Conservation (phyloP, 371 early-diverging fungal genomes). For the Mortierella sp. region DNA sequence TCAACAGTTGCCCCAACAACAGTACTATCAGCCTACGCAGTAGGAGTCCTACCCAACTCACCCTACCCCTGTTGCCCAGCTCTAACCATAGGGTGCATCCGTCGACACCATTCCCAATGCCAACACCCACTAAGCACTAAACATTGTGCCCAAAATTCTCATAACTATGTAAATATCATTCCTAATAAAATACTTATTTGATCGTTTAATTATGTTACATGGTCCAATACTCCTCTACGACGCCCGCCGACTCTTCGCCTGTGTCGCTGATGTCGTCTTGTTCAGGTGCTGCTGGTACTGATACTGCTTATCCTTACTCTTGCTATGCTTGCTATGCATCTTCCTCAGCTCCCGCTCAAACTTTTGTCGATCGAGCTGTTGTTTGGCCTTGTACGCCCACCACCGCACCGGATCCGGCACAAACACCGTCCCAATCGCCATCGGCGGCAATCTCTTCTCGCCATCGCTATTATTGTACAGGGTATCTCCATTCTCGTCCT, state of each 20-base stretch:
- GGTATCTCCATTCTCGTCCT: constrained; percentile 21
- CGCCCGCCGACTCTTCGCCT: constrained; percentile 20
- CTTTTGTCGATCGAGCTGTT: constrained; percentile 32
- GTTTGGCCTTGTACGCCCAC: constrained; percentile 57
- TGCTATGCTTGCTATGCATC: constrained; percentile 2
- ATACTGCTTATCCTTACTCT: neutral
- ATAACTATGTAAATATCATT: neutral
- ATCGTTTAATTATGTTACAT: neutral
- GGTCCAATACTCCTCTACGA: neutral
- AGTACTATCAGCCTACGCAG: neutral
- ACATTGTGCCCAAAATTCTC: neutral
- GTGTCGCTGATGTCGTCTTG: neutral
- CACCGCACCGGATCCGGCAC: constrained; percentile 57
- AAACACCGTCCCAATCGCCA: constrained; percentile 56
- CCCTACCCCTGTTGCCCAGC: neutral
- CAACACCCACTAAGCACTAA: neutral
- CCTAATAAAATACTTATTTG: neutral
- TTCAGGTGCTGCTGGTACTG: constrained; percentile 10
- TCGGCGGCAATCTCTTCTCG: constrained; percentile 46
- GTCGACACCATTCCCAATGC: neutral
- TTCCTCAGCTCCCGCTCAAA: constrained; percentile 31
- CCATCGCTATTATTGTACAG: constrained; percentile 43
- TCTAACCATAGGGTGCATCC: neutral
- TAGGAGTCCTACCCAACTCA: neutral
- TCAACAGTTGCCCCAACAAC: neutral